A percentile compares a stretch with the other conserved stretches of the same genome.
Conservation (phyloP, 2,329 filamentous ascomycete genomes). For the Acrodontium crateriforme region DNA sequence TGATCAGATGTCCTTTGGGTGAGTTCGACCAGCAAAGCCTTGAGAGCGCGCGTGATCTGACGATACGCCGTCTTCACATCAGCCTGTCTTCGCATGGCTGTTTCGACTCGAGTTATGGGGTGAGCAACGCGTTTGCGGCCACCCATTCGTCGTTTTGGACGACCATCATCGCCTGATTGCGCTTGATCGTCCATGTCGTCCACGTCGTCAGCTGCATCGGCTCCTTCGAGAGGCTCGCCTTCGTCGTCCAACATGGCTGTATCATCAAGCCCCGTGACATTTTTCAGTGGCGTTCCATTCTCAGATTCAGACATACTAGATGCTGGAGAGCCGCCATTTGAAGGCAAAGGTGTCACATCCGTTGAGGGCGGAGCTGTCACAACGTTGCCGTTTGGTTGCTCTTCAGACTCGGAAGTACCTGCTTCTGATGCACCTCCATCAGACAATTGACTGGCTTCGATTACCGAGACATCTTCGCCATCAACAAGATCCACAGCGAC, state of each 20-base stretch:
- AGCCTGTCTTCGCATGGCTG: conserved; percentile 42
- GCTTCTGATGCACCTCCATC: conserved; percentile 6
- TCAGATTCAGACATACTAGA: conserved; percentile 12
- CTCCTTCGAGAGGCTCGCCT: conserved; percentile 8
- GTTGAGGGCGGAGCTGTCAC: conserved; percentile 4
- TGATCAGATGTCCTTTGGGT: conserved; percentile 46
- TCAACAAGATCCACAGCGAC: conserved; percentile 2
- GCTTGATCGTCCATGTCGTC: conserved; percentile 13
- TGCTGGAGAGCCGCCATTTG: conserved; percentile 8
- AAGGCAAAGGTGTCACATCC: conserved; percentile 10
- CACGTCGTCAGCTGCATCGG: conserved; percentile 8
- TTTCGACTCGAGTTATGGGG: conserved; percentile 31
- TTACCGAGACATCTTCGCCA: conserved; percentile 5
- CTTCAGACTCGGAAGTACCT: conserved; percentile 4
- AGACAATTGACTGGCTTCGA: conserved; percentile 14
- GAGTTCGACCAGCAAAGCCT: conserved; percentile 51
- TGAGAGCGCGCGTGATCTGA: conserved; percentile 48
- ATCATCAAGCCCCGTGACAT: conserved; percentile 4
- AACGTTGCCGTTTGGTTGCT: conserved; percentile 5
- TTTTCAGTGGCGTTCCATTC: conserved; percentile 3
- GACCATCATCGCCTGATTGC: conserved; percentile 7
- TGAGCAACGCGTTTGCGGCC: conserved; percentile 35
- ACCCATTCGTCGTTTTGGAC: conserved; percentile 9
- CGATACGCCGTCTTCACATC: conserved; percentile 53
- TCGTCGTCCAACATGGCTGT: conserved; percentile 6